A percentile compares a stretch with the other conserved stretches of the same genome.
These are phyloP conservation scores for Pulveroboletus sp. DNA, from an alignment of 768 basidiomycete genomes.

Conservation along the genomic window DNA sequence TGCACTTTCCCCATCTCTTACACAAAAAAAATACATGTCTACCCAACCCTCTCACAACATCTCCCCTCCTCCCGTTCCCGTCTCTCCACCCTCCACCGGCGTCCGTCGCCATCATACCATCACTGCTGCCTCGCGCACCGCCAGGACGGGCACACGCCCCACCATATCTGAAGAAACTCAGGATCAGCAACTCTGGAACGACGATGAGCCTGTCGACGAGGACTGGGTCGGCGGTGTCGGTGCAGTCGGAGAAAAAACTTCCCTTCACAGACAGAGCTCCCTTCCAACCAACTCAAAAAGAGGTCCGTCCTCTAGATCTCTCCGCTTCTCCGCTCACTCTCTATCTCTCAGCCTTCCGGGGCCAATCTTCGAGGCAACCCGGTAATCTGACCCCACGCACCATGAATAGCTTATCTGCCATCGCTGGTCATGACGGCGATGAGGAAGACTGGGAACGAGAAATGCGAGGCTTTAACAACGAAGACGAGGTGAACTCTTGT, in stretches of 20 bases:
- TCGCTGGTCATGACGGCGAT: constrained; percentile 82
- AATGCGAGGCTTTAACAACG: constrained; percentile 52
- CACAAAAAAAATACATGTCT: constrained; percentile 31
- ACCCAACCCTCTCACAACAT: constrained; percentile 35
- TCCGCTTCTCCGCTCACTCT: constrained; percentile 1
- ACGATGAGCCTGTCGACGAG: constrained; percentile 74
- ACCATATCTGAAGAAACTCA: constrained; percentile 65
- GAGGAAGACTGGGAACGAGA: constrained; percentile 85
- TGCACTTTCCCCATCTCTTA: not conserved
- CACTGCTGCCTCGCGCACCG: constrained; percentile 64
- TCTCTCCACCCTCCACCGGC: constrained; percentile 36
- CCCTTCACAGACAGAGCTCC: constrained; percentile 75
- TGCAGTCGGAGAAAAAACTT: constrained; percentile 78
- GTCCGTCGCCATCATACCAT: constrained; percentile 86
- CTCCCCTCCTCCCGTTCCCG: constrained; percentile 41
- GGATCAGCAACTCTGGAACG: constrained; percentile 57
- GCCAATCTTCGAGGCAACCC: constrained; percentile 45
- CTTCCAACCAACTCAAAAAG: constrained; percentile 78
- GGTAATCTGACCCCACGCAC: constrained; percentile 67
- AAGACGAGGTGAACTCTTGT: constrained; percentile 56
- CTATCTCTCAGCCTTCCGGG: constrained; percentile 45
- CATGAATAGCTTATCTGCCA: constrained; percentile 79
- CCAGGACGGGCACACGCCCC: constrained; percentile 57
- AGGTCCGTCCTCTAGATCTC: constrained; percentile 39
- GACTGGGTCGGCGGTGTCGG: constrained; percentile 82